Evolutionary conservation across 768 basidiomycete species (phyloP).

Genomic region (Mycena epipterygia): DNA sequence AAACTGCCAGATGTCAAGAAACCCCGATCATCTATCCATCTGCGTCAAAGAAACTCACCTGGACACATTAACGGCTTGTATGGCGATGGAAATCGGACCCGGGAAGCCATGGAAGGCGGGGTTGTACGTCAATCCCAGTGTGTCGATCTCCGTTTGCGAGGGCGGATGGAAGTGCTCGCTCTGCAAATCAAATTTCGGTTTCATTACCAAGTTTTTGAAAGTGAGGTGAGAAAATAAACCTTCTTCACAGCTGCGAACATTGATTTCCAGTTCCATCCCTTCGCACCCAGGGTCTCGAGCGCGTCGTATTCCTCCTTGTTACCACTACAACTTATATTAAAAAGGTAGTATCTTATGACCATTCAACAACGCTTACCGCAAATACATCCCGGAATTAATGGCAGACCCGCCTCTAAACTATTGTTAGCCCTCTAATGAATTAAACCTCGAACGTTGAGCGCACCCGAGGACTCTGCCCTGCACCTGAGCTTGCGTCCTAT

Average conservation of each 20-base stretch:
- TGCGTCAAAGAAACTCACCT: constrained; percentile 3
- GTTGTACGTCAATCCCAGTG: constrained; percentile 11
- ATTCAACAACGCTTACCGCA: too few relatives aligned
- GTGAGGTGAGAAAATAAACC: not conserved
- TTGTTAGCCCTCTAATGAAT: not conserved
- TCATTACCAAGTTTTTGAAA: not conserved
- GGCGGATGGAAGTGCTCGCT: constrained; percentile 29
- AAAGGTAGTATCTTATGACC: too few relatives aligned
- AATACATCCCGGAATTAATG: constrained; percentile 29
- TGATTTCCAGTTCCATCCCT: constrained; percentile 23
- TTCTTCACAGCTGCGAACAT: constrained; percentile 23
- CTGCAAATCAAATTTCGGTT: not conserved
- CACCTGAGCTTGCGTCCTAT: constrained; percentile 15
- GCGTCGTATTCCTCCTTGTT: constrained; percentile 28
- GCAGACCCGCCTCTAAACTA: constrained; percentile 8
- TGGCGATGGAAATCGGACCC: constrained; percentile 24
- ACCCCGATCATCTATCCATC: too few relatives aligned
- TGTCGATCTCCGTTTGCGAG: not conserved
- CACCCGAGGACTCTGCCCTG: constrained; percentile 25
- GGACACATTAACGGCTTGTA: constrained; percentile 26
- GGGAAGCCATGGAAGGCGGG: constrained; percentile 16
- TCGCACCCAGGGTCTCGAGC: constrained; percentile 27
- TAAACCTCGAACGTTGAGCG: not conserved
- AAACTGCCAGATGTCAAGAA: constrained; percentile 1
- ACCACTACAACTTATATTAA: too few relatives aligned